Conservation (phyloP, 2,329 filamentous ascomycete species). For the Pezicula carpinea region DNA sequence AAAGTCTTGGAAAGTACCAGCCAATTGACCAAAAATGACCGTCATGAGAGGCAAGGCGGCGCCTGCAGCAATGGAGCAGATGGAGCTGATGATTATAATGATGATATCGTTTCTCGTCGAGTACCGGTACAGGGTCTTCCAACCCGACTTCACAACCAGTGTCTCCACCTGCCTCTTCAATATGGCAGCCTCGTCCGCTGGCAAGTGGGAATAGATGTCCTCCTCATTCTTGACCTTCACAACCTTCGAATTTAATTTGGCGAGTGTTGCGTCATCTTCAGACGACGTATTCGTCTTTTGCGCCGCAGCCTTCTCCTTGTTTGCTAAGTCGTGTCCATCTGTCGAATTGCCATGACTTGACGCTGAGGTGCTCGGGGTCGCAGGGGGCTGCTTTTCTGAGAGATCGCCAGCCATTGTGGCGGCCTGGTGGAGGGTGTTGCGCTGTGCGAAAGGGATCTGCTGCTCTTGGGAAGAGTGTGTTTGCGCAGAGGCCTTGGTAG, state of each 20-base stretch:
- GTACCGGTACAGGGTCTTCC: constrained; percentile 54
- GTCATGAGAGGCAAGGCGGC: constrained; percentile 51
- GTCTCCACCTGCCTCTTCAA: constrained; percentile 65
- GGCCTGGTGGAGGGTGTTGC: constrained; percentile 3
- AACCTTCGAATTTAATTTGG: constrained; percentile 26
- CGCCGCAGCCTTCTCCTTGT: constrained; percentile 19
- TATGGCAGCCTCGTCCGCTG: constrained; percentile 60
- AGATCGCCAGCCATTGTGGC: constrained; percentile 24
- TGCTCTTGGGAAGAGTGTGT: background rate
- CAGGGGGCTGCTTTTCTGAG: constrained; percentile 18
- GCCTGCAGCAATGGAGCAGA: constrained; percentile 54
- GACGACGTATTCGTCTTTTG: constrained; percentile 53
- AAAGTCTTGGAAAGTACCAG: constrained; percentile 60
- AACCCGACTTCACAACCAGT: constrained; percentile 58
- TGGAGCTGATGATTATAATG: constrained; percentile 43
- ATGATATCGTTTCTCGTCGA: constrained; percentile 46
- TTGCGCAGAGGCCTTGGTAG: background rate
- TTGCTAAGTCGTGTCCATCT: constrained; percentile 14
- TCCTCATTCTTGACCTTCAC: constrained; percentile 34
- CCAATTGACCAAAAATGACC: constrained; percentile 72
- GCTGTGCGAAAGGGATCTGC: background rate
- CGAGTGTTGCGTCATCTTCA: constrained; percentile 54
- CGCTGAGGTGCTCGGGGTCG: constrained; percentile 7
- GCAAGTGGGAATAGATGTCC: constrained; percentile 57
- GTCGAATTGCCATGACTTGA: constrained; percentile 20